These are phyloP conservation scores for Plasmopara muralis DNA, from an alignment of 352 stramenopile species.

Conservation along the genomic window DNA sequence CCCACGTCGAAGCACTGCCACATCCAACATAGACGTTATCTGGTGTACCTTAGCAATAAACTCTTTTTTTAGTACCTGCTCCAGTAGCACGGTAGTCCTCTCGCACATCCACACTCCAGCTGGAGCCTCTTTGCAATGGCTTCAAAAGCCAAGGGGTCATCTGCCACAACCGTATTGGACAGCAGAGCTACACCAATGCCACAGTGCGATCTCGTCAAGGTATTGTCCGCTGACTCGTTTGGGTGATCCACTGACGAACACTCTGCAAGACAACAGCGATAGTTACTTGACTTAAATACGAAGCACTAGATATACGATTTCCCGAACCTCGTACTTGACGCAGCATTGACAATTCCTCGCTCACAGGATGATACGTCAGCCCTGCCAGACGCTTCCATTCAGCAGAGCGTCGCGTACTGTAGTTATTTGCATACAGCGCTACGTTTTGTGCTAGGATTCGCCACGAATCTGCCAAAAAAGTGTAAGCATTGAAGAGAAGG, in stretches of 20 bases:
- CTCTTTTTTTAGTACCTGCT: slow-evolving; percentile 43
- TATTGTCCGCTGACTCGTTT: slow-evolving; percentile 45
- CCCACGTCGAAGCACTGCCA: slow-evolving; percentile 34
- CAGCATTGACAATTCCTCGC: slow-evolving; percentile 26
- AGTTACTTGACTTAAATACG: background rate
- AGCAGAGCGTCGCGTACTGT: background rate
- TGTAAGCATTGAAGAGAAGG: background rate
- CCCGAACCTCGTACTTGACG: slow-evolving; percentile 29
- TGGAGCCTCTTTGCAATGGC: slow-evolving; percentile 41
- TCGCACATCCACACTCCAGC: slow-evolving; percentile 62
- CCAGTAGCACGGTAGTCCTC: slow-evolving; percentile 64
- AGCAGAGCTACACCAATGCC: slow-evolving; percentile 31
- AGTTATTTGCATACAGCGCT: slow-evolving; percentile 7
- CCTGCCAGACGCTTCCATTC: slow-evolving; percentile 33
- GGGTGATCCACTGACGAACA: slow-evolving; percentile 46
- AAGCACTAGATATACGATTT: background rate
- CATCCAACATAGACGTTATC: slow-evolving; percentile 4
- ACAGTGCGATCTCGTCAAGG: slow-evolving; percentile 36
- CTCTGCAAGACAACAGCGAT: slow-evolving; percentile 13
- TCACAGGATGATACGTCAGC: slow-evolving; percentile 16
- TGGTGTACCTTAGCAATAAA: background rate
- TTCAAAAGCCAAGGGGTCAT: slow-evolving; percentile 30
- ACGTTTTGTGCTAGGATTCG: slow-evolving; percentile 12
- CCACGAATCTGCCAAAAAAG: slow-evolving; percentile 27
- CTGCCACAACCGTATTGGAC: slow-evolving; percentile 18